Conservation (phyloP, 805 yeast species). For the Candida wancherniae region DNA sequence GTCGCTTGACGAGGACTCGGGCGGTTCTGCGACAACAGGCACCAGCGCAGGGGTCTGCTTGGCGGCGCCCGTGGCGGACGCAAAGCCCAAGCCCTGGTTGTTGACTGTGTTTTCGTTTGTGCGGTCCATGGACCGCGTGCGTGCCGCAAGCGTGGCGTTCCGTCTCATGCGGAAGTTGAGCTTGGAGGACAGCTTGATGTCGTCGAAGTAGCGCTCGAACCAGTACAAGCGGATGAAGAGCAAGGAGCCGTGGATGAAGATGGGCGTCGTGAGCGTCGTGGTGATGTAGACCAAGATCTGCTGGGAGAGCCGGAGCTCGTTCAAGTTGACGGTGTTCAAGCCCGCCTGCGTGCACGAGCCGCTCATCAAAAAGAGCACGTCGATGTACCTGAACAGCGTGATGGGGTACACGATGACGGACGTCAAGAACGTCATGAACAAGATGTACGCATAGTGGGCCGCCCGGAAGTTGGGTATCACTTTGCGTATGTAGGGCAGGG, state of each 20-base stretch:
- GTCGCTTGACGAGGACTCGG: slow-evolving; percentile 11
- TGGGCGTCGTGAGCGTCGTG: slow-evolving; percentile 74
- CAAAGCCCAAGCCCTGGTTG: slow-evolving; percentile 26
- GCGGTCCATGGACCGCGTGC: slow-evolving; percentile 30
- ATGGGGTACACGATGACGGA: slow-evolving; percentile 77
- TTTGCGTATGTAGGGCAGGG: slow-evolving; percentile 39
- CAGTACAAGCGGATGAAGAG: slow-evolving; percentile 78
- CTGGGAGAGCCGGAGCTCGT: slow-evolving; percentile 65
- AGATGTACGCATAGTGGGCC: slow-evolving; percentile 72
- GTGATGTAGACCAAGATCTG: slow-evolving; percentile 67
- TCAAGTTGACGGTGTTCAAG: slow-evolving; percentile 70
- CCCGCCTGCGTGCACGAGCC: slow-evolving; percentile 93
- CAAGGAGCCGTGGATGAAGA: slow-evolving; percentile 76
- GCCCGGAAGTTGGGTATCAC: slow-evolving; percentile 52
- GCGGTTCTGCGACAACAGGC: background rate
- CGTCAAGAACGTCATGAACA: slow-evolving; percentile 53
- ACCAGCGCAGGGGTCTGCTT: background rate
- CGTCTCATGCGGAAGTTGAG: slow-evolving; percentile 77
- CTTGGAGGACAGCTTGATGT: slow-evolving; percentile 74
- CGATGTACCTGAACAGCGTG: slow-evolving; percentile 64
- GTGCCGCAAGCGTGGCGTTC: slow-evolving; percentile 63
- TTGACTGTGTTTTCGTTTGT: slow-evolving; percentile 28
- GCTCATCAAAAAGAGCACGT: slow-evolving; percentile 68
- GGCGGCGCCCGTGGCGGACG: slow-evolving; percentile 1
- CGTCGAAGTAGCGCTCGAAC: slow-evolving; percentile 84